Evolutionary conservation across 2,329 filamentous ascomycete species (phyloP), one percentile per base, ranked within the genome.

Genomic region (Penicillium sp.): DNA sequence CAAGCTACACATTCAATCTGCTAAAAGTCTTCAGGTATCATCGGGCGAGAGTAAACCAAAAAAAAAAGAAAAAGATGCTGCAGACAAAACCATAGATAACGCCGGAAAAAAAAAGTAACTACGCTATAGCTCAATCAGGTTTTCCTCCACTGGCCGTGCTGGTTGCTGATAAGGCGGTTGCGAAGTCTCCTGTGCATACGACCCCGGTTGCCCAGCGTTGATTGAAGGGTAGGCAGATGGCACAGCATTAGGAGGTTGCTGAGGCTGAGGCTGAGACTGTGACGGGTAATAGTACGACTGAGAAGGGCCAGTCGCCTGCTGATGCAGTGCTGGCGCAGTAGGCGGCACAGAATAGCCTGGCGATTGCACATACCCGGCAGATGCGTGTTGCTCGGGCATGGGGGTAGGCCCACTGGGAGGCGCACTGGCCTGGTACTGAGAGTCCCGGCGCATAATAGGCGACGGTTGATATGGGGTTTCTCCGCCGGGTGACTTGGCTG

Each of bases 91-190:
- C 40, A 42, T 56, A 51, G 13, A 16, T 32, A 52, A 56, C 47
- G 40, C 47, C 31, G 5, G 24, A 24, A 26, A 48, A 31, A 29
- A n/a, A 49, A 40, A 56, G 45, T 46, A 56, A 53, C 20, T 53
- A 58, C 32, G 51, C 55, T 66, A 66, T 44, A 66, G 57, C 35
- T 66, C 64, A 59, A 66, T 66, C 53, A 66, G 47, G 43, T 63
- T 66, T 55, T 66, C 64, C 52, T 66, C 64, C 53, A 61, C 64
- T 16, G 64, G 59, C 14, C 44, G 61, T 32, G 60, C 13, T 18
- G 59, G 56, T 51, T 64, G 59, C 47, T 65, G 58, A 22, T 61
- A 56, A 31, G 56, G 60, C 22, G 49, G 32, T 38, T 62, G 61
- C 39, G 48, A 29, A 24, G 50, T 51, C n/a, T 62, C 58, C 47